phyloP scores from a whole-genome alignment of 768 basidiomycete species.

The Xanthoconium stramineum region DNA sequence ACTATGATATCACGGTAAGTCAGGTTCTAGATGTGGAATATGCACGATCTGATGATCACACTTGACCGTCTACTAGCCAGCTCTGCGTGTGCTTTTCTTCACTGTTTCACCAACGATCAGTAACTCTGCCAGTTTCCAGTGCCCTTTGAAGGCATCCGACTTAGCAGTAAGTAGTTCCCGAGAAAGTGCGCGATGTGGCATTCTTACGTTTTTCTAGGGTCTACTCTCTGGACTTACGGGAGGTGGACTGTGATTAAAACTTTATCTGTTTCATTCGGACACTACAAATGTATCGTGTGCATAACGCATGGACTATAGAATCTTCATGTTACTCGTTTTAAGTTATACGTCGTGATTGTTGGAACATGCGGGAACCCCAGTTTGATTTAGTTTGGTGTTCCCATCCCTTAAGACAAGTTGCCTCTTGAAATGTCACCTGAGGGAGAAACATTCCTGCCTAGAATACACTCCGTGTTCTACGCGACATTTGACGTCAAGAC shows the following conservation, averaged over 20 bases:
- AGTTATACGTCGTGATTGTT: neutral
- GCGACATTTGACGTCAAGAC: slow-evolving; percentile 83
- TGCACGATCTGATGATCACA: slow-evolving; percentile 7
- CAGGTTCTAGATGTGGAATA: neutral
- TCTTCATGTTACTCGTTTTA: neutral
- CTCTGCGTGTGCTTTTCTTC: slow-evolving; percentile 60
- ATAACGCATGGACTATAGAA: slow-evolving; percentile 20
- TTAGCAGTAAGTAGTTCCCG: slow-evolving; percentile 15
- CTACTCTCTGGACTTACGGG: slow-evolving; percentile 17
- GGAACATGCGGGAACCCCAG: neutral
- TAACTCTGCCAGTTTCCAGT: slow-evolving; percentile 58
- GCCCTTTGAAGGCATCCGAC: slow-evolving; percentile 49
- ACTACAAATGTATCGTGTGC: slow-evolving; percentile 7
- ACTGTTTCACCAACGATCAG: slow-evolving; percentile 65
- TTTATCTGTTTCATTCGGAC: slow-evolving; percentile 4
- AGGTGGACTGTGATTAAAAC: neutral
- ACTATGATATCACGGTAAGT: slow-evolving; percentile 63
- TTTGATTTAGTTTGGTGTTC: neutral
- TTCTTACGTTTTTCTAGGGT: slow-evolving; percentile 19
- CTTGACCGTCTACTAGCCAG: slow-evolving; percentile 42
- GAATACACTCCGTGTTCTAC: slow-evolving; percentile 88
- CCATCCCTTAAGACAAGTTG: no score
- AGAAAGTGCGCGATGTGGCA: neutral
- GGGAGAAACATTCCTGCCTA: slow-evolving; percentile 71
- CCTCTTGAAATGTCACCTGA: slow-evolving; percentile 37